phyloP scores from a whole-genome alignment of 768 basidiomycete genomes.

The Coprinopsis sp. region DNA sequence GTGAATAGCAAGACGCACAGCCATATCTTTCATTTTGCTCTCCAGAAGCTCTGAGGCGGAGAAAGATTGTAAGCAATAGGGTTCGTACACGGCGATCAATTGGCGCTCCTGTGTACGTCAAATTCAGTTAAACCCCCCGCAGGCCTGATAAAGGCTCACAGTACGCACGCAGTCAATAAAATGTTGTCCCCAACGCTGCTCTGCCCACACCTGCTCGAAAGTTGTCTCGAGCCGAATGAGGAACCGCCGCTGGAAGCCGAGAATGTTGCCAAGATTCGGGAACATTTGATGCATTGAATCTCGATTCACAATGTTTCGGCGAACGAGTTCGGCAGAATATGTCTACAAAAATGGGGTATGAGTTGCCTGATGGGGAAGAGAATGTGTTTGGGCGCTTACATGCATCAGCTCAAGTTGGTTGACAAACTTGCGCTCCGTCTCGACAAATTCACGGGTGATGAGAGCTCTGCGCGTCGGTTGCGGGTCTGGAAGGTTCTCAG shows the following conservation, averaged over 20 bases:
- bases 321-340: constrained; percentile 81
- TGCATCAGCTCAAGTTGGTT: constrained; percentile 96
- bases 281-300: constrained; percentile 96
- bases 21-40: constrained; percentile 78
- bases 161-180: constrained; percentile 81
- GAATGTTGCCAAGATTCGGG: constrained; percentile 87
- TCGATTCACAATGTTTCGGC: constrained; percentile 82
- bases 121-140: constrained; percentile 38
- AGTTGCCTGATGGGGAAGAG: constrained; percentile 8
- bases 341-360: constrained; percentile 50
- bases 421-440: constrained; percentile 95
- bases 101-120: constrained; percentile 79
- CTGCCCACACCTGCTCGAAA: constrained; percentile 75
- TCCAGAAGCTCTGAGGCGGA: constrained; percentile 82
- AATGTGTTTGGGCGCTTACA: constrained; percentile 42
- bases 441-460: constrained; percentile 84
- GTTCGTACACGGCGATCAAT: constrained; percentile 93
- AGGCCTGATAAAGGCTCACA: constrained; percentile 28
- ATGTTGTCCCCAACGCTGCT: constrained; percentile 83
- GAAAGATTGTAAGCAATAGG: constrained; percentile 94
- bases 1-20: constrained; percentile 49
- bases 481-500: constrained; percentile 44
- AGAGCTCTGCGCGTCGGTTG: constrained; percentile 68
- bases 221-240: constrained; percentile 86
- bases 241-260: constrained; percentile 95